Base-by-base conservation (phyloP, 1,284 basidiomycete species). In the Schizopora paradoxa region DNA sequence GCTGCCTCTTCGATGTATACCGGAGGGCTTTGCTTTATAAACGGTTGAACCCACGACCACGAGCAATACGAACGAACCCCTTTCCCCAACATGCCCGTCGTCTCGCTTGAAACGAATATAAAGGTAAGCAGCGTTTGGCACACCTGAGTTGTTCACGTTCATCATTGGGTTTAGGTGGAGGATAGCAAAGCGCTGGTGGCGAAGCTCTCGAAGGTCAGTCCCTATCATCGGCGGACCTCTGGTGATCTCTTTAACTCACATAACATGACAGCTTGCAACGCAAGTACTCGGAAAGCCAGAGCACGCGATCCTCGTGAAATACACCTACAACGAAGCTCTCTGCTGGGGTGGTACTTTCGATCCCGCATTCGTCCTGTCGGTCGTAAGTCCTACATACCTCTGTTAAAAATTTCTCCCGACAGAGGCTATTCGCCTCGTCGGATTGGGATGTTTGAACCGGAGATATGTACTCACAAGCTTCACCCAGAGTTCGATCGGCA, bases 321-420 rank as follows among this genome's bases (percentile, higher is more conserved):
- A 77, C 54, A 68, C 60, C 13, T 70, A 80, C 61, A 76, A 78
- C 47, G 76, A 82, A 42, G 68, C 64, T 28, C 66, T 82, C 51
- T 70, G 75, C 5, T 84, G 78, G 57, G 65, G 56, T 13, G 81
- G 80, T 5, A 74, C 72, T 7, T 74, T 81, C 41, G 81, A 82
- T n/a, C 82, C 82, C 21, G 77, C 80, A 1, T 74, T 80, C 59
- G 62, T 72, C 41, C 61, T 84, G 51, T 62, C 58, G 35, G 63
- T 82, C 47, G 82, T 84, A 50, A 46, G 77, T 65, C 2, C 40
- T 27, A 14, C 23, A 21, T 5, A 13, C 14, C 27, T 18, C n/a
- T 5, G 8, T 19, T 5, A n/a, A 31, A 27, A 33, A 8, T 1
- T 16, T 22, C 22, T 16, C 28, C 41, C 26, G 4, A 19, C n/a